phyloP scores from a whole-genome alignment of 2,329 filamentous ascomycete species.

The Didymella segeticola region DNA sequence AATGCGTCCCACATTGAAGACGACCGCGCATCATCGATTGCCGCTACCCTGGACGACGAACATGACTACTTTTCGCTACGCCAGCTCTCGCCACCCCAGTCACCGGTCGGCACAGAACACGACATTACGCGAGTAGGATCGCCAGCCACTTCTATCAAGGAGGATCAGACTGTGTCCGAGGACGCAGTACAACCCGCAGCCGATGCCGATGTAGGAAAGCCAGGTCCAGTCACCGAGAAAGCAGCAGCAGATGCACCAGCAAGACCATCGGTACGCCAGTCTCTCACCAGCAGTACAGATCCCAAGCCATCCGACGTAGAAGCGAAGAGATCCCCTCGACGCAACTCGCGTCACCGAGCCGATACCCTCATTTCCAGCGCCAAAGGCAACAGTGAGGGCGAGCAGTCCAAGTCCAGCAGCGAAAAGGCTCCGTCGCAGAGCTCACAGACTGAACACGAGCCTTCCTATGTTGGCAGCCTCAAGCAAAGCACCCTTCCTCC shows the following conservation, averaged over 20 bases:
- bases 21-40: slow-evolving; percentile 57
- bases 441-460: slow-evolving; percentile 34
- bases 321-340: slow-evolving; percentile 14
- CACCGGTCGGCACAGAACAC: slow-evolving; percentile 31
- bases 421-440: slow-evolving; percentile 41
- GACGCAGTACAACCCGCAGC: not conserved
- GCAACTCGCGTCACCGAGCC: slow-evolving; percentile 25
- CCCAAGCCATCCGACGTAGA: slow-evolving; percentile 30
- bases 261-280: slow-evolving; percentile 19
- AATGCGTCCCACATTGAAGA: slow-evolving; percentile 44
- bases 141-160: not conserved
- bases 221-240: not conserved
- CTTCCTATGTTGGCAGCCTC: slow-evolving; percentile 54
- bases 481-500: slow-evolving; percentile 66
- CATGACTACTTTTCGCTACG: slow-evolving; percentile 48
- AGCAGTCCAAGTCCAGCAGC: slow-evolving; percentile 50
- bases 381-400: slow-evolving; percentile 25
- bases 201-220: not conserved
- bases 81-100: slow-evolving; percentile 36
- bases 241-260: not conserved
- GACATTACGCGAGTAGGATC: not conserved
- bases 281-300: slow-evolving; percentile 42
- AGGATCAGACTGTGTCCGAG: not conserved
- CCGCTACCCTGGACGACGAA: slow-evolving; percentile 66
- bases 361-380: slow-evolving; percentile 28